Evolutionary conservation across 768 basidiomycete species (phyloP), one percentile per base, ranked within the genome.

Genomic region (Pleurotus tuber-regium): DNA sequence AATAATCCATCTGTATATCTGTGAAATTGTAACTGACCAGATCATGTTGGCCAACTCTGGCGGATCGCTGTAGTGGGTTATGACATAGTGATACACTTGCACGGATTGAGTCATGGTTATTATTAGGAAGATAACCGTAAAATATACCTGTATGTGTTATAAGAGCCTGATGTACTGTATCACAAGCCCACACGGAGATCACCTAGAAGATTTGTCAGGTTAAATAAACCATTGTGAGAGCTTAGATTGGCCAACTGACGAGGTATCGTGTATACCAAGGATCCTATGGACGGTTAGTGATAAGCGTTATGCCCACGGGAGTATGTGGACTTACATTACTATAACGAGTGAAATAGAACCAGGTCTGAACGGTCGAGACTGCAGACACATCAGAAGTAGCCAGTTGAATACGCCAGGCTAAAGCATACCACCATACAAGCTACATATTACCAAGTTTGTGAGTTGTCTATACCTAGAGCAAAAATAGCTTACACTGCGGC

Each of bases 281-380:
- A 61, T 77, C 77, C 71, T 75, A 47, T 19, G 21, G 35, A 19
- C 7, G 35, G 35, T 38, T n/a, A 38, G 35, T 19, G 9, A 38
- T n/a, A n/a, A n/a, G n/a, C n/a, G n/a, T n/a, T n/a, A n/a, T n/a
- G n/a, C n/a, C n/a, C n/a, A n/a, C n/a, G 35, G 12, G 2, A 7
- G 35, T 38, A 3, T 38, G 35, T 16, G 35, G 10, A 11, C 55
- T 69, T 74, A 58, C 70, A 69, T 10, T 56, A 61, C 21, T 67
- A 47, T 78, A 74, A 58, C 83, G 73, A 12, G 65, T 69, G 51
- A 63, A 82, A 57, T 83, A 84, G 55, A 76, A 81, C 70, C 72
- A 80, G 1, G 73, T 70, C 60, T 84, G 83, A 24, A 83, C 63
- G 33, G 69, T 69, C 5, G 78, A 78, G n/a, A 82, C 82, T 84